Conservation (phyloP, 2,329 filamentous ascomycete genomes). For the Claviceps citrina region DNA sequence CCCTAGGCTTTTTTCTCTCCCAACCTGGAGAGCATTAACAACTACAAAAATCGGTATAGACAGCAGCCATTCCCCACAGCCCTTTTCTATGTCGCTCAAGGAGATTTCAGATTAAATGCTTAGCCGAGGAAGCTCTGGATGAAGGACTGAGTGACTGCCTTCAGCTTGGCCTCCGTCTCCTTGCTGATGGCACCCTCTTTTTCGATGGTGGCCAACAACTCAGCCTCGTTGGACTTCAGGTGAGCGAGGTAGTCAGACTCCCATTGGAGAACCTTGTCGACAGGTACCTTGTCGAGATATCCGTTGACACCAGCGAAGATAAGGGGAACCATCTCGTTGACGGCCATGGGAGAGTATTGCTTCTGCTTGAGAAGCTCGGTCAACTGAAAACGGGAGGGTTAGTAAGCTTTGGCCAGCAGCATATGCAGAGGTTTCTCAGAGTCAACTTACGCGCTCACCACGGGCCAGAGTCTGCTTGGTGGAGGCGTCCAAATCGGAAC, state of each 20-base stretch:
- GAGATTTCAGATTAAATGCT: conserved; percentile 19
- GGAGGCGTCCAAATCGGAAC: conserved; percentile 95
- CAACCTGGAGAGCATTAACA: conserved; percentile 26
- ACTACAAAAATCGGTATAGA: conserved; percentile 31
- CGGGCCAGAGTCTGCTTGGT: conserved; percentile 97
- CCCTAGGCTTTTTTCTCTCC: conserved; percentile 27
- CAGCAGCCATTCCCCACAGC: conserved; percentile 27
- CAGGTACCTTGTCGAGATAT: conserved; percentile 75
- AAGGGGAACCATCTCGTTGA: conserved; percentile 99
- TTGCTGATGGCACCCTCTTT: conserved; percentile 95
- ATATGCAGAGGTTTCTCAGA: neutral
- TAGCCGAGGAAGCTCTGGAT: conserved; percentile 78
- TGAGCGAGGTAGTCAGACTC: conserved; percentile 88
- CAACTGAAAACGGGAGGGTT: conserved; percentile 31
- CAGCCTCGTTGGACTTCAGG: conserved; percentile 79
- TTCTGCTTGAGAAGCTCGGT: conserved; percentile 99
- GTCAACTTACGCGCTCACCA: conserved; percentile 77
- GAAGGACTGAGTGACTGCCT: conserved; percentile 63
- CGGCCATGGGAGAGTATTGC: conserved; percentile 96
- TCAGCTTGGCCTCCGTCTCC: conserved; percentile 72
- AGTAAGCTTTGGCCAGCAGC: neutral
- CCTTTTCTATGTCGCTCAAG: conserved; percentile 17
- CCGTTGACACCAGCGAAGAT: conserved; percentile 99
- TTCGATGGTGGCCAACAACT: conserved; percentile 72
- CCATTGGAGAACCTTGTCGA: conserved; percentile 82